Conservation (phyloP, 371 early-diverging fungal species). For the Massospora cicadina region DNA sequence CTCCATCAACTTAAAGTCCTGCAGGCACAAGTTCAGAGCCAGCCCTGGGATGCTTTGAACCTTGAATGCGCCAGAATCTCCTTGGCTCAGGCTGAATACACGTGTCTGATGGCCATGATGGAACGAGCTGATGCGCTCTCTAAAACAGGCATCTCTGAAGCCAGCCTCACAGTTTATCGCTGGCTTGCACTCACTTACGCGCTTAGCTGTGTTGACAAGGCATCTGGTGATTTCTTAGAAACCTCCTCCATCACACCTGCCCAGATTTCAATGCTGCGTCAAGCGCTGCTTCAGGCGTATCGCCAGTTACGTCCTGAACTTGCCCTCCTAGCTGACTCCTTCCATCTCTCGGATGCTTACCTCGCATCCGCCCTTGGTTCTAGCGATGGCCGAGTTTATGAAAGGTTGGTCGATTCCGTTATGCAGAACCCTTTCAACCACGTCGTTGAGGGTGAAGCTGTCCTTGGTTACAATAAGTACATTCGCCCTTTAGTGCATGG, state of each 20-base stretch:
- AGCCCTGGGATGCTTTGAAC: background rate
- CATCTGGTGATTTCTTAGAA: conserved; percentile 40
- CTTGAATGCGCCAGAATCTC: background rate
- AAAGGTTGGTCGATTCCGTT: conserved; percentile 39
- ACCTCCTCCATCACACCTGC: conserved; percentile 26
- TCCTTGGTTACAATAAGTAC: conserved; percentile 30
- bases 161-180: conserved; percentile 10
- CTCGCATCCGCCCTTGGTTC: conserved; percentile 54
- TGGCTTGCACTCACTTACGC: conserved; percentile 17
- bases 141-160: too few relatives aligned
- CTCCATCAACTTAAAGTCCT: background rate
- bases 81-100: background rate
- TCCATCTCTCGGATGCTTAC: conserved; percentile 45
- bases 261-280: conserved; percentile 27
- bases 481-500: conserved; percentile 28
- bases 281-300: conserved; percentile 22
- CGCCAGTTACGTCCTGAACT: conserved; percentile 44
- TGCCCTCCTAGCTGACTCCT: conserved; percentile 48
- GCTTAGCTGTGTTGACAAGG: conserved; percentile 37
- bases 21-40: background rate
- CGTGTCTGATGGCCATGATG: background rate
- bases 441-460: conserved; percentile 20
- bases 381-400: conserved; percentile 51
- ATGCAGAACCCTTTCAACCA: conserved; percentile 47
- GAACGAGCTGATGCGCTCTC: background rate